Evolutionary conservation across 2,329 filamentous ascomycete species (phyloP).

Genomic region (Neofusicoccum parvum): DNA sequence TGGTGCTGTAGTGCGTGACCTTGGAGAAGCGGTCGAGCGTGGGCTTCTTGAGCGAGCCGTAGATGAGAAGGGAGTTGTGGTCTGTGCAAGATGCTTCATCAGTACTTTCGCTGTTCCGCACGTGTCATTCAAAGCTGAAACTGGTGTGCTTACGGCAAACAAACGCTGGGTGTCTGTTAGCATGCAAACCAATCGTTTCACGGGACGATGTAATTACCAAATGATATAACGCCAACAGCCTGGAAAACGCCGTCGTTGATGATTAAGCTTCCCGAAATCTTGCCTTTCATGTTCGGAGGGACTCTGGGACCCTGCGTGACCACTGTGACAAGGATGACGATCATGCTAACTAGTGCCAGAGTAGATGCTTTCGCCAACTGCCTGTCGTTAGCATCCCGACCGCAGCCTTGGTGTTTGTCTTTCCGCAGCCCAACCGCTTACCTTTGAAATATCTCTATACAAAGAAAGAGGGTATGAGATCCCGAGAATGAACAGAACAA

Average conservation of each 20-base stretch:
- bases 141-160: constrained; percentile 60
- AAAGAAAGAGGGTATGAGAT: constrained; percentile 90
- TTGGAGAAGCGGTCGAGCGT: constrained; percentile 92
- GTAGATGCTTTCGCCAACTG: constrained; percentile 95
- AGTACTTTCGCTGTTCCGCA: not conserved
- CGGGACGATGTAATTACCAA: constrained; percentile 52
- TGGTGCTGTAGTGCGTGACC: constrained; percentile 93
- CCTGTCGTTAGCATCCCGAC: not conserved
- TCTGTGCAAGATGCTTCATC: constrained; percentile 47
- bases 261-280: constrained; percentile 70
- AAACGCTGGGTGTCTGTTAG: constrained; percentile 53
- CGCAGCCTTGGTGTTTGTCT: not conserved
- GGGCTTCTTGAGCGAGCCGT: constrained; percentile 89
- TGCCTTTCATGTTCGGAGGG: constrained; percentile 70
- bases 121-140: not conserved
- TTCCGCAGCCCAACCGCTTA: constrained; percentile 41
- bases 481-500: constrained; percentile 82
- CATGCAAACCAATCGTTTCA: not conserved
- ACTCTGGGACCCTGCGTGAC: constrained; percentile 79
- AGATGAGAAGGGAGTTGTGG: constrained; percentile 96
- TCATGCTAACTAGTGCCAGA: constrained; percentile 89
- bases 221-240: constrained; percentile 96
- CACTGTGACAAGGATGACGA: constrained; percentile 84
- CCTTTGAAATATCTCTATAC: constrained; percentile 97
- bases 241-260: constrained; percentile 90